phyloP scores from a whole-genome alignment of 1,284 basidiomycete genomes.

The Apiotrichum montevideense region DNA sequence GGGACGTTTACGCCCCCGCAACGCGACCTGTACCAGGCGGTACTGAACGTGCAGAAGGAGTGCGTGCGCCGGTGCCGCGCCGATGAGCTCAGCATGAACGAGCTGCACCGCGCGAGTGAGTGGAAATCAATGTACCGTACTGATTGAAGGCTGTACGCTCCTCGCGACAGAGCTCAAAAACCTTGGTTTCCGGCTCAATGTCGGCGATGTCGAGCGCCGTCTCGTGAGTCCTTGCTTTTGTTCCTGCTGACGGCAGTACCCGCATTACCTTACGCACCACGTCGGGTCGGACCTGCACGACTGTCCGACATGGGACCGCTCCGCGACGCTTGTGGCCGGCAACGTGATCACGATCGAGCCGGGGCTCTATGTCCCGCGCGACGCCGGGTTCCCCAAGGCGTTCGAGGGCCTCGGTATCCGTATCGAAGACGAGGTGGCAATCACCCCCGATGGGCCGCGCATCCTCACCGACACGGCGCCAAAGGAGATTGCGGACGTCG shows the following conservation, averaged over 20 bases:
- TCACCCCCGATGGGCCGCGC: conserved; percentile 61
- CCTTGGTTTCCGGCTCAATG: conserved; percentile 67
- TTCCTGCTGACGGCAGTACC: conserved; percentile 51
- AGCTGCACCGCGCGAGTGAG: conserved; percentile 66
- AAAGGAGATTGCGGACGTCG: conserved; percentile 83
- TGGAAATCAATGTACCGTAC: background rate
- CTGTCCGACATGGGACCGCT: conserved; percentile 45
- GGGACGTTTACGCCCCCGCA: conserved; percentile 77
- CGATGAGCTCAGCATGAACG: conserved; percentile 58
- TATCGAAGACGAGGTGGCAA: conserved; percentile 85
- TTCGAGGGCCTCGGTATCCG: conserved; percentile 86
- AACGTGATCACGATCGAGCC: conserved; percentile 73
- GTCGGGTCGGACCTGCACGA: conserved; percentile 53
- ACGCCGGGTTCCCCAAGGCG: conserved; percentile 66
- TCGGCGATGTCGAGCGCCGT: conserved; percentile 66
- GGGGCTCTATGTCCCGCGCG: conserved; percentile 67
- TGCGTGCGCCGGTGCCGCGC: conserved; percentile 52
- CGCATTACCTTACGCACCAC: conserved; percentile 63
- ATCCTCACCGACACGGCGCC: conserved; percentile 74
- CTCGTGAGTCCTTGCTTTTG: conserved; percentile 48
- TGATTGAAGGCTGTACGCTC: conserved; percentile 55
- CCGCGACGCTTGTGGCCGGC: conserved; percentile 56
- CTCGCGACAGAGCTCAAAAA: conserved; percentile 69
- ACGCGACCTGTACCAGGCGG: conserved; percentile 72
- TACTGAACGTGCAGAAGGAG: conserved; percentile 51